Evolutionary conservation across 2,329 filamentous ascomycete species (phyloP).

Genomic region (Colletotrichum australisinense): DNA sequence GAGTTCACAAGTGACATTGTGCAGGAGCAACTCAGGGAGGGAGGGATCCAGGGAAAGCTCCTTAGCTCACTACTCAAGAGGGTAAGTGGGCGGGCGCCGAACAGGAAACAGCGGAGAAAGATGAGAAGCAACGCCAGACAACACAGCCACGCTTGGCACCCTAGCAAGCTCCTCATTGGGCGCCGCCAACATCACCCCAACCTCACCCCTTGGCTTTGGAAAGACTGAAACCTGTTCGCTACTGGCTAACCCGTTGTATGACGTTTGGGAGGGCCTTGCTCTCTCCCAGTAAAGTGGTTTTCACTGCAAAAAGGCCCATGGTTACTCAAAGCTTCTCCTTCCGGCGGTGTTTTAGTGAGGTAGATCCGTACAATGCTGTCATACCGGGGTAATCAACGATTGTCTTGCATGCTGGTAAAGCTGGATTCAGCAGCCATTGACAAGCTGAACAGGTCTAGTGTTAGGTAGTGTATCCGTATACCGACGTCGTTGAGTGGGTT

Average conservation of each 20-base stretch:
- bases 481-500: background rate
- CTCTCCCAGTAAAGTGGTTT: background rate
- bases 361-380: background rate
- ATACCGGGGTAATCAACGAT: background rate
- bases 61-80: background rate
- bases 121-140: constrained; percentile 31
- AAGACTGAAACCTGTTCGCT: constrained; percentile 30
- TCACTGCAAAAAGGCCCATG: background rate
- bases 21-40: background rate
- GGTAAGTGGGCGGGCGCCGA: background rate
- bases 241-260: constrained; percentile 27
- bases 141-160: constrained; percentile 35
- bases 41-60: background rate
- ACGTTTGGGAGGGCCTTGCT: constrained; percentile 20
- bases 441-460: background rate
- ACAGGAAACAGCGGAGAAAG: constrained; percentile 33
- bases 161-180: constrained; percentile 15
- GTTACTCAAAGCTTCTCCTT: background rate
- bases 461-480: background rate
- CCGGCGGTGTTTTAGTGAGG: background rate
- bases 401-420: background rate
- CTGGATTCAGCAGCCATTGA: background rate
- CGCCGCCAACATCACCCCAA: background rate
- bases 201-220: constrained; percentile 6
- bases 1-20: too few relatives aligned